Conservation (phyloP, 768 basidiomycete genomes). For the Termitomyces heimii region DNA sequence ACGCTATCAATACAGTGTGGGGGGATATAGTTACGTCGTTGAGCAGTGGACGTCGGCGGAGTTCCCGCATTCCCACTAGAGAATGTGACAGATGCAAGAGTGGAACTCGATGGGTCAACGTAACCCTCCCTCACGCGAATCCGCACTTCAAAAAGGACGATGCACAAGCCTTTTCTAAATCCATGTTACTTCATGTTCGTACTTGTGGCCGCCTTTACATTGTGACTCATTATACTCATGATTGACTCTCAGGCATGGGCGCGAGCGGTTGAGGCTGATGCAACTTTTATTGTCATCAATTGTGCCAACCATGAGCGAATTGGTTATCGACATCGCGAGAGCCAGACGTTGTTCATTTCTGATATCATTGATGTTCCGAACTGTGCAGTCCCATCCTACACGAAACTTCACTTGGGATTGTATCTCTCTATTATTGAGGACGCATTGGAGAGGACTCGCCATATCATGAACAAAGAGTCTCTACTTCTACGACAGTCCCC, state of each 20-base stretch:
- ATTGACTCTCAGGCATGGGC: conserved; percentile 12
- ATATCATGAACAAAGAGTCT: neutral
- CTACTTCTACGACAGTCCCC: neutral
- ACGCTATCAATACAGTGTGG: neutral
- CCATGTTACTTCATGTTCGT: conserved; percentile 3
- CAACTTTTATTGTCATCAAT: conserved; percentile 13
- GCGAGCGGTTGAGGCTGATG: conserved; percentile 8
- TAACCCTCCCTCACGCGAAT: neutral
- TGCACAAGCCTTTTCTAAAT: neutral
- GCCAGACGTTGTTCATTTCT: conserved; percentile 14
- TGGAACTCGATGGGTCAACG: neutral
- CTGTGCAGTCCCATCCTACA: conserved; percentile 10
- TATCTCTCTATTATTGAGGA: conserved; percentile 13
- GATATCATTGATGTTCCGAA: conserved; percentile 10
- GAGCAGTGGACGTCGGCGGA: neutral
- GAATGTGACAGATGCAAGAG: neutral
- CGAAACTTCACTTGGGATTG: conserved; percentile 12
- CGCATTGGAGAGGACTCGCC: conserved; percentile 7
- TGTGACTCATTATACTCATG: neutral
- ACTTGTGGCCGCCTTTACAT: neutral
- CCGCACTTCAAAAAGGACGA: neutral
- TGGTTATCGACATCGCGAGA: conserved; percentile 13
- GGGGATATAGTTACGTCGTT: neutral
- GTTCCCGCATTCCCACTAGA: neutral
- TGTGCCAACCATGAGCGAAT: conserved; percentile 16